Evolutionary conservation across 2,329 filamentous ascomycete genomes (phyloP).

Genomic region (Chrysoporthe deuterocubensis): DNA sequence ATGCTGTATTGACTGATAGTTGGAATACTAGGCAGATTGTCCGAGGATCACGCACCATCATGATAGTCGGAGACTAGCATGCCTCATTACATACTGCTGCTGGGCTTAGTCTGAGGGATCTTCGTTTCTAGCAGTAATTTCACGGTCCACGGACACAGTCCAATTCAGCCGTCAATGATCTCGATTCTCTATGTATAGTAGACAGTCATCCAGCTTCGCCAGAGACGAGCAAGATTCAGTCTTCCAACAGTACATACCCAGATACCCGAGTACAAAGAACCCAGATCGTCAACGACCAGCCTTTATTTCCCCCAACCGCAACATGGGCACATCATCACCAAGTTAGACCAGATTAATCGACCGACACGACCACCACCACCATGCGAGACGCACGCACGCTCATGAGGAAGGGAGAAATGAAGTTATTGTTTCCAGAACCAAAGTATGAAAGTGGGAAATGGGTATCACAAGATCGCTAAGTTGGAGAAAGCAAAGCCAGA

Average conservation of each 20-base stretch:
- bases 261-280: neutral
- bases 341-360: neutral
- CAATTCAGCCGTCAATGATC: conserved; percentile 12
- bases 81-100: too few relatives aligned
- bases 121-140: neutral
- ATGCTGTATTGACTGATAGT: too few relatives aligned
- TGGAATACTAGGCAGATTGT: too few relatives aligned
- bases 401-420: conserved; percentile 17
- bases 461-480: conserved; percentile 25
- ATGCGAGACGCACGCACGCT: conserved; percentile 4
- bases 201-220: neutral
- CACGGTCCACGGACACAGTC: neutral
- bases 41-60: too few relatives aligned
- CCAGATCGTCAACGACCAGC: conserved; percentile 14
- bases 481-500: conserved; percentile 4
- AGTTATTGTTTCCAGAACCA: conserved; percentile 29
- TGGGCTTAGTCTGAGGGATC: neutral
- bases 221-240: neutral
- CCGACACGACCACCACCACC: neutral
- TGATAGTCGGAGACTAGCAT: neutral
- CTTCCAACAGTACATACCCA: neutral
- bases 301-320: conserved; percentile 12
- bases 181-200: conserved; percentile 15
- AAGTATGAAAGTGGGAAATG: conserved; percentile 11
- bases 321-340: neutral